Evolutionary conservation across 129 eudicot genomes (phyloP), one percentile per base, ranked within the genome.

Genomic region (Chrysanthemum seticuspe): DNA sequence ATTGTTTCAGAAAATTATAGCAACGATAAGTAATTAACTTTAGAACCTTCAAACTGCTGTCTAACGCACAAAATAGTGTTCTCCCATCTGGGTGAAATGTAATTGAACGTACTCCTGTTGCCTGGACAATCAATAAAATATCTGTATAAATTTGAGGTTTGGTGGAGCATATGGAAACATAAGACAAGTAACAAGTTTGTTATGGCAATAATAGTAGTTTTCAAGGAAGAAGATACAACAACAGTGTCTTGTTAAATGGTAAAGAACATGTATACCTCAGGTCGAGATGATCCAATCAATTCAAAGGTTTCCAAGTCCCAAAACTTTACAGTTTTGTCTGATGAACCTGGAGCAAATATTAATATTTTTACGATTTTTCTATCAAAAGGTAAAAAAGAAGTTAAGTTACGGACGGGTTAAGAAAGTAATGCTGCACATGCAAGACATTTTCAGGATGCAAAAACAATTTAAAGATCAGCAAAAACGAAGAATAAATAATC

Each of bases 231-330:
- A 12, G 34, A 58, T 58, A 4, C 54, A 50, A 50, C 54, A 11
- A 50, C 14, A 5, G 45, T 36, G 45, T 36, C 45, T 6, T 6
- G 45, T 36, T 1, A 36, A 36, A 36, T 6, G 45, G 45, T 6
- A 7, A 34, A 31, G 61, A 60, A 64, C 23, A 36, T 9, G 58
- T 53, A 31, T 80, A 94, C 98, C 96, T 94, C 97, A 25, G 91
- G 82, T 67, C 82, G 83, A 65, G 94, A 79, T 75, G 99, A 90
- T 76, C 99, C 99, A 75, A 90, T 94, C 85, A 94, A 84, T 73
- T 94, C 99, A 84, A 94, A 94, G 73, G 96, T 94, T 81, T 94
- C 99, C 77, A 94, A 80, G 72, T 94, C 99, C 97, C 97, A 94
- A 76, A 88, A 94, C 55, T 90, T 90, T 16, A 90, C 96, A 34